These are phyloP conservation scores for Primulina eburnea DNA, from an alignment of 257 asterid genomes.

Conservation along the genomic window DNA sequence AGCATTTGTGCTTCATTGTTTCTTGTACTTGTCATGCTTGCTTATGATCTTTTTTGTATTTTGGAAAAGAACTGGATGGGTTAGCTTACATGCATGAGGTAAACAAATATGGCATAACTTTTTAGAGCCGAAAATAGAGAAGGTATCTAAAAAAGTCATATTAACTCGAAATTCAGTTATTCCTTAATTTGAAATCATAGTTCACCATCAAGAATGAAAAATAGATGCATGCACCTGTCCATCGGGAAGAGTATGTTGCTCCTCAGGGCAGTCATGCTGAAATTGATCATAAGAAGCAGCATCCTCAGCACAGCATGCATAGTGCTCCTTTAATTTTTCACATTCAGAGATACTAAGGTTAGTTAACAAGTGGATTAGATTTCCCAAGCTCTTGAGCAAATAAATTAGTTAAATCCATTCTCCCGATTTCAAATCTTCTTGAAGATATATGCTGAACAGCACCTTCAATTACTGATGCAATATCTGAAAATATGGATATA, in stretches of 20 bases:
- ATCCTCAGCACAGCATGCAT: constrained; percentile 84
- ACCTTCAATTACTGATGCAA: constrained; percentile 96
- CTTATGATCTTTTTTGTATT: too few species aligned
- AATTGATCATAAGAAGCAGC: constrained; percentile 52
- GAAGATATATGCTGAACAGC: constrained; percentile 97
- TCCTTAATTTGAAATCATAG: constrained; percentile 1
- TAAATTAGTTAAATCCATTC: constrained; percentile 75
- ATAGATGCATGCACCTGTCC: constrained; percentile 65
- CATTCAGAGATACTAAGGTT: constrained; percentile 58
- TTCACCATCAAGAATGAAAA: constrained; percentile 20
- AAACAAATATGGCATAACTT: neutral
- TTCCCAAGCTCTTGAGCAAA: constrained; percentile 61
- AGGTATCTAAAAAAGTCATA: constrained; percentile 7
- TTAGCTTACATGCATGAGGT: neutral
- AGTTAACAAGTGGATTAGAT: constrained; percentile 61
- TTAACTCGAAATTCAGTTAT: neutral
- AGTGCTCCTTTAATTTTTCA: constrained; percentile 76
- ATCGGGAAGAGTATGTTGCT: constrained; percentile 85
- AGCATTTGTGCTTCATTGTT: too few species aligned
- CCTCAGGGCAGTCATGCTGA: constrained; percentile 60
- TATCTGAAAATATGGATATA: constrained; percentile 46
- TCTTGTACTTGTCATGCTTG: too few species aligned
- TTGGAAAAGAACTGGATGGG: too few species aligned
- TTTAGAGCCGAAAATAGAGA: neutral
- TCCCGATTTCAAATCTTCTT: constrained; percentile 87